These are phyloP conservation scores for Maudiozyma pseudohumilis DNA, from an alignment of 805 yeast species.

Conservation along the genomic window DNA sequence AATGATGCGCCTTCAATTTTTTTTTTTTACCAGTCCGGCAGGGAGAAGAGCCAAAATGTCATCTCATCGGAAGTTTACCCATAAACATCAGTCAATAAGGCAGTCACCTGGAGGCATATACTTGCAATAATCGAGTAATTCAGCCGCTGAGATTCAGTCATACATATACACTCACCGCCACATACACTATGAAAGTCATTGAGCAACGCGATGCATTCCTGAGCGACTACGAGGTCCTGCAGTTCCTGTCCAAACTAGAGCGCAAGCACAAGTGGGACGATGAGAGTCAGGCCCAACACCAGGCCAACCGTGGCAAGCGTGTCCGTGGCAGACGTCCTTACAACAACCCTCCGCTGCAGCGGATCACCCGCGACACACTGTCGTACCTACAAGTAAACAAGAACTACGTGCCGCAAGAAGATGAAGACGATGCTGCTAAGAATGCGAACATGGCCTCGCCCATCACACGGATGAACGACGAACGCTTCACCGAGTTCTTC, in stretches of 20 bases:
- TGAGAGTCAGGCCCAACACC: conserved; percentile 8
- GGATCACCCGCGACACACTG: conserved; percentile 28
- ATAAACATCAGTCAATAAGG: too few species aligned
- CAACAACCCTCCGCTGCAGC: conserved; percentile 30
- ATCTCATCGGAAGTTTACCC: too few species aligned
- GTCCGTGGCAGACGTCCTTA: conserved; percentile 23
- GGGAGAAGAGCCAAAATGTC: too few species aligned
- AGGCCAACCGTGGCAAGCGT: conserved; percentile 16
- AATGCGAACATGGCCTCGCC: conserved; percentile 13
- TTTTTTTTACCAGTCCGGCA: too few species aligned
- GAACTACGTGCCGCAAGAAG: conserved; percentile 12
- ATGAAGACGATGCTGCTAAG: conserved; percentile 10
- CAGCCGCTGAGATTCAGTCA: too few species aligned
- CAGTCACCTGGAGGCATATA: too few species aligned
- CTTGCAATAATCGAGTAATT: too few species aligned
- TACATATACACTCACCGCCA: too few species aligned
- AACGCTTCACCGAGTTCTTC: conserved; percentile 25
- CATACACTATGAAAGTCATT: conserved; percentile 40
- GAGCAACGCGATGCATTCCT: conserved; percentile 42
- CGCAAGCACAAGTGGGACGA: conserved; percentile 30
- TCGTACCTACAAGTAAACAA: conserved; percentile 19
- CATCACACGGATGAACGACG: conserved; percentile 22
- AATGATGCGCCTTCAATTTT: too few species aligned
- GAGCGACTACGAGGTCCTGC: conserved; percentile 47
- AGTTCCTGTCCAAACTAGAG: conserved; percentile 39